Evolutionary conservation across 768 basidiomycete genomes (phyloP).

Genomic region (Collybiopsis luxurians): DNA sequence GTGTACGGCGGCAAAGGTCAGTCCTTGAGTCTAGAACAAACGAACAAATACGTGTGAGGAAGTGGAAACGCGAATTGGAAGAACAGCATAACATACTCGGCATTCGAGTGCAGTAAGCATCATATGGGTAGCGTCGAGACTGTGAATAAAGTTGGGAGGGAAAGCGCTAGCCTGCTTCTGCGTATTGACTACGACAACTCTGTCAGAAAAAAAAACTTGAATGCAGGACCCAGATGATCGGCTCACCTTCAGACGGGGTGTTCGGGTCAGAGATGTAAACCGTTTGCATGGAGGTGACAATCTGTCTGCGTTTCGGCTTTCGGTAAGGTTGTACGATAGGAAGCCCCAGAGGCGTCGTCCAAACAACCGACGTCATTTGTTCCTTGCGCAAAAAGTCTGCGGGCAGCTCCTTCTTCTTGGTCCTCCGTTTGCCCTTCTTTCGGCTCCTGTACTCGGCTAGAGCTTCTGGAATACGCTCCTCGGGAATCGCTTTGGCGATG

Average conservation of each 20-base stretch:
- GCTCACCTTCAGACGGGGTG: slow-evolving; percentile 60
- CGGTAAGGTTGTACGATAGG: slow-evolving; percentile 97
- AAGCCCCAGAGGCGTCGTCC: slow-evolving; percentile 94
- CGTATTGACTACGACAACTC: slow-evolving; percentile 55
- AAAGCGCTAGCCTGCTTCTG: slow-evolving; percentile 93
- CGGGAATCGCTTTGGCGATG: slow-evolving; percentile 84
- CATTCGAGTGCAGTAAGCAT: slow-evolving; percentile 93
- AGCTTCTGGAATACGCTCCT: slow-evolving; percentile 55
- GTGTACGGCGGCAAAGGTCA: slow-evolving; percentile 95
- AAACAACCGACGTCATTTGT: slow-evolving; percentile 93
- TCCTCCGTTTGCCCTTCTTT: slow-evolving; percentile 9
- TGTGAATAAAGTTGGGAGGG: slow-evolving; percentile 98
- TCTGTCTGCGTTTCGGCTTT: slow-evolving; percentile 76
- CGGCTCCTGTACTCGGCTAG: slow-evolving; percentile 22
- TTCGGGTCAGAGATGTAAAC: slow-evolving; percentile 91
- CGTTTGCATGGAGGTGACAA: slow-evolving; percentile 80
- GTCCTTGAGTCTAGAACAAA: slow-evolving; percentile 50
- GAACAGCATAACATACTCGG: slow-evolving; percentile 45
- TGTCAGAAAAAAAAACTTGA: not conserved
- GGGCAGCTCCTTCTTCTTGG: slow-evolving; percentile 17
- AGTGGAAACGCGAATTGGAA: not conserved
- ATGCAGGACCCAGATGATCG: not conserved
- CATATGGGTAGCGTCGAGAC: slow-evolving; percentile 98
- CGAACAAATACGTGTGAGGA: slow-evolving; percentile 5
- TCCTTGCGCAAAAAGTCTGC: slow-evolving; percentile 63